Base-by-base conservation (phyloP, 129 eudicot species). In the Helichrysum umbraculigerum region DNA sequence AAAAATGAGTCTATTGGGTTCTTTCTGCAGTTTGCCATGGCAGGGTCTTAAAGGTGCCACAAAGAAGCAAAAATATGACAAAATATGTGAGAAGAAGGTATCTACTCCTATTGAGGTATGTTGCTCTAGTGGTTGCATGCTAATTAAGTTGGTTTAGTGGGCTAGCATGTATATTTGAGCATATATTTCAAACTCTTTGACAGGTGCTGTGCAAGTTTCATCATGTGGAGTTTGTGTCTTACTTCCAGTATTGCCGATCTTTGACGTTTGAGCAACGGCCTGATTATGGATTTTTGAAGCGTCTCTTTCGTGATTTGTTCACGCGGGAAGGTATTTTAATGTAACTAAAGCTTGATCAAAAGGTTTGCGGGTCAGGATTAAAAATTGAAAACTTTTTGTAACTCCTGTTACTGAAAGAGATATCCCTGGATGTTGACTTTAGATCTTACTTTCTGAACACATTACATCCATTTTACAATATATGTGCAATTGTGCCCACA, bases 1-100 rank as follows among this genome's bases (percentile, higher is more conserved):
- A 28, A 63, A 75, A 63, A 44, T 42, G 19, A 30, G 15, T 4
- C 67, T 64, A 41, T 47, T 14, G n/a, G 6, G 10, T 60, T 37
- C 33, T 62, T 28, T 54, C 65, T 78, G 76, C 71, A 93, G 98
- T 78, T 90, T 93, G 66, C 98, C 98, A n/a, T 93, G 98, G 97
- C 98, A 93, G 83, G 98, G 97, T 50, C 79, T 94, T 50, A 94
- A 91, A 86, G 98, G 93, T 82, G 97, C 97, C 22, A 94, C 98
- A 15, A 94, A 94, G 89, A 91, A 94, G 90, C 97, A 94, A 77
- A 94, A 94, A 70, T 94, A 94, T 78, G 98, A 94, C 86, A 89
- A 94, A 85, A 94, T 94, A 84, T 83, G 98, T 72, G 97, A 94
- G 77, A 94, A 93, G 86, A 93, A 94, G 83, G 84, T 91, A 63